Base-by-base conservation (phyloP, 2,329 filamentous ascomycete species). In the Aspergillus novofumigatus region DNA sequence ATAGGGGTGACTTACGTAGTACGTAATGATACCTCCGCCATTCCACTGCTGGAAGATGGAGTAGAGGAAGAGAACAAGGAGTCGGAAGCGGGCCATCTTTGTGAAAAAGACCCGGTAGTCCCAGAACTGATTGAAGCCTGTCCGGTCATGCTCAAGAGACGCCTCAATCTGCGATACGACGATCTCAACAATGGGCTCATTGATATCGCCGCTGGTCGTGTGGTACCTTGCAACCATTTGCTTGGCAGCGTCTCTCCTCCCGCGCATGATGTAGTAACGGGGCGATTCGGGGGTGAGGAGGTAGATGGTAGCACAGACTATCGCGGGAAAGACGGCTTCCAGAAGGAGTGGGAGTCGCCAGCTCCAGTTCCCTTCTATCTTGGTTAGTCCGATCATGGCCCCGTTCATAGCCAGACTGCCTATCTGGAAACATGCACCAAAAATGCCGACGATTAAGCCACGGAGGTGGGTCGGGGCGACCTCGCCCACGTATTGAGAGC, bases 81-180 rank as follows among this genome's bases (percentile, higher is more conserved):
- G 67, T 25, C 78, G 72, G 60, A 74, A 81, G 42, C 75, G 67
- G 11, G 77, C 78, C 1, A 70, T 62, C 61, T 72, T 76, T 14
- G 75, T 79, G 64, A 80, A 75, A 62, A 81, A 80, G 42, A 77
- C 75, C 6, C 76, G 72, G 61, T 75, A 80, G 58, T 80, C 77
- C 73, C 77, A 80, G 52, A 73, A 73, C 8, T 71, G 68, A 32
- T 67, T 67, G 60, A 73, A 72, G 0, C 75, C 72, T 7, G 69
- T 66, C 20, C 65, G 69, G 38, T 73, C 69, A 35, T 70, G 72
- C 52, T 79, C 77, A 3, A 79, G 60, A 0, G 76, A 78, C 51
- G 77, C 75, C 51, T 79, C 77, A 50, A 79, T 79, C 59, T 79
- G 77, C 4, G 66, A 65, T 9, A 76, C 67, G 25, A 78, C 69